These are phyloP conservation scores for Sechiopsis laciniata DNA, from an alignment of 306 rosid genomes.

Conservation along the genomic window DNA sequence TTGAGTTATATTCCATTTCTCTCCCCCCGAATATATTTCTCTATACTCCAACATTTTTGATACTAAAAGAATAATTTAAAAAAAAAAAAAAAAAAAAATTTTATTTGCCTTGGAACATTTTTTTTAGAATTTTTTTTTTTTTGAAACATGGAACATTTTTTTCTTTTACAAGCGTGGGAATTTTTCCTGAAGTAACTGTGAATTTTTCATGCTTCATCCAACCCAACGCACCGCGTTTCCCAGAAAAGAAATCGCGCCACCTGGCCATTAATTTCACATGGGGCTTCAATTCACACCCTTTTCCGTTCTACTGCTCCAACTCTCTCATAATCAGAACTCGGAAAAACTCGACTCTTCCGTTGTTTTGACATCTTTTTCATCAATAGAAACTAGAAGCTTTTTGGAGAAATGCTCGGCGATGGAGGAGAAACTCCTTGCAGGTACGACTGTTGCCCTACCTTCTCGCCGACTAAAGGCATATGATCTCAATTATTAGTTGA, in stretches of 20 bases:
- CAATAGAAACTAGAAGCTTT: not conserved
- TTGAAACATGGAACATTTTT: too few species aligned
- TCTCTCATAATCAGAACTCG: not conserved
- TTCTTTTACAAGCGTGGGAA: too few species aligned
- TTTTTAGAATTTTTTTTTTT: too few species aligned
- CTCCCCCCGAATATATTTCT: too few species aligned
- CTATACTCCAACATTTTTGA: too few species aligned
- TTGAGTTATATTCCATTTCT: too few species aligned
- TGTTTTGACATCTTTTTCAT: not conserved
- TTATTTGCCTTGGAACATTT: too few species aligned
- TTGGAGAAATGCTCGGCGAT: constrained; percentile 50
- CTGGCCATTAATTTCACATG: constrained; percentile 5
- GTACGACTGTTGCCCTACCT: constrained; percentile 29
- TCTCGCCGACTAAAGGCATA: constrained; percentile 12
- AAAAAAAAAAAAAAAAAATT: too few species aligned
- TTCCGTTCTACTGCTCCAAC: not conserved
- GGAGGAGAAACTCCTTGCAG: constrained; percentile 72
- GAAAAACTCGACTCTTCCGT: too few species aligned
- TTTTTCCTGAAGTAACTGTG: not conserved
- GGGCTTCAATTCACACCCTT: not conserved
- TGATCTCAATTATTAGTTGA: constrained; percentile 3
- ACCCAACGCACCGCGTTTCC: constrained; percentile 11
- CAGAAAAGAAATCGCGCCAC: constrained; percentile 12
- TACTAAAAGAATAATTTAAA: too few species aligned
- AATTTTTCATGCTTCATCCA: not conserved